phyloP scores from a whole-genome alignment of 2,329 filamentous ascomycete genomes.

The Botrytis byssoidea region DNA sequence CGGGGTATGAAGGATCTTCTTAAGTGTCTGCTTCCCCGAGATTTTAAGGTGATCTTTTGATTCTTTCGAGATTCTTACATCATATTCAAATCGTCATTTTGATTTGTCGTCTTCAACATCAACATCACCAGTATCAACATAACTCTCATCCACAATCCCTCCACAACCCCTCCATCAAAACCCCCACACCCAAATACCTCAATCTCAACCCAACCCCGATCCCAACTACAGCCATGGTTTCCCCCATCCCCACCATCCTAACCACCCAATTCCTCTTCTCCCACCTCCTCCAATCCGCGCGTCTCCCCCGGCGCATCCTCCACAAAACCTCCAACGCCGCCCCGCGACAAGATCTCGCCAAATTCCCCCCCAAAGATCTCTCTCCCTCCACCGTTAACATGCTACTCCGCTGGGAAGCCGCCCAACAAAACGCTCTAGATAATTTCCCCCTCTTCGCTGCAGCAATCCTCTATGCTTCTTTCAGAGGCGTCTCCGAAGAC shows the following conservation, averaged over 20 bases:
- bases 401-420: neutral
- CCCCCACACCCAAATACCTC: slow-evolving; percentile 44
- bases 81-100: neutral
- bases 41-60: neutral
- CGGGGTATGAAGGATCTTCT: neutral
- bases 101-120: neutral
- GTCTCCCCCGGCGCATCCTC: slow-evolving; percentile 22
- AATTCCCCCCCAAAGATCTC: slow-evolving; percentile 41
- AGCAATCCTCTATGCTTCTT: slow-evolving; percentile 43
- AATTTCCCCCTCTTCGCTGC: slow-evolving; percentile 43
- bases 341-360: slow-evolving; percentile 22
- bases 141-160: slow-evolving; percentile 45
- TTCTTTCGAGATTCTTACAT: neutral
- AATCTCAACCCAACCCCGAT: slow-evolving; percentile 57
- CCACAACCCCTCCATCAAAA: slow-evolving; percentile 50
- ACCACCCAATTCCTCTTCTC: slow-evolving; percentile 7
- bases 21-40: neutral
- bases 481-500: slow-evolving; percentile 41
- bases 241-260: slow-evolving; percentile 19
- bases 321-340: slow-evolving; percentile 3
- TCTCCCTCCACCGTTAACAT: slow-evolving; percentile 44
- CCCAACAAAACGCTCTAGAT: slow-evolving; percentile 40
- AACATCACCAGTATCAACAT: neutral
- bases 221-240: slow-evolving; percentile 60
- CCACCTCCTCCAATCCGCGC: slow-evolving; percentile 19